Base-by-base conservation (phyloP, 2,329 filamentous ascomycete species). In the Mariannaea elegans region DNA sequence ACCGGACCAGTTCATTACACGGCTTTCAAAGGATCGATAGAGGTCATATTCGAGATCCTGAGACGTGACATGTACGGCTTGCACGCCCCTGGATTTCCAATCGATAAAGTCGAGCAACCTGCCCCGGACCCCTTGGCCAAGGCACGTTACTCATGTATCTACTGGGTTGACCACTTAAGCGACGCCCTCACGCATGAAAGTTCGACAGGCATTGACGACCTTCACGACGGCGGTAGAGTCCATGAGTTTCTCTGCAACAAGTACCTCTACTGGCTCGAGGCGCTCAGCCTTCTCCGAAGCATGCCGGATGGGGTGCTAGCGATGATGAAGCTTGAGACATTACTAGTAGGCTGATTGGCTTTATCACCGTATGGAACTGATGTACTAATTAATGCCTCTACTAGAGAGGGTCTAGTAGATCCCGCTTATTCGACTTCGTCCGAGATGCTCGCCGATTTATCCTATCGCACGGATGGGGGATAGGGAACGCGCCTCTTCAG, bases 251-350 rank as follows among this genome's bases (percentile, higher is more conserved):
- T 63, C 0, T 19, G 14, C 5, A 10, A 49, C 2, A 61, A 47
- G 8, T 63, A 23, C 8, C 70, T 82, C 2, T 72, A 81, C 51
- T 82, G 77, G 79, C 66, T 83, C 3, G 79, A 82, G 55, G 73
- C 76, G 24, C 69, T 81, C 1, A 76, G 76, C 36, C 70, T 79
- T 4, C 60, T 78, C 51, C n/a, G 57, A 65, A 31, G 58, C 73
- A 4, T 58, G n/a, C 18, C 19, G 0, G 4, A 19, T 0, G 60
- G 34, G 2, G 2, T n/a, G 3, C 34, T 13, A 2, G 56, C 47
- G 10, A 9, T 60, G 10, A 12, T 23, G 7, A 45, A 18, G 6
- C 56, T 56, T 9, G 23, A 36, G 10, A 16, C 12, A n/a, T 32
- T 52, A 14, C 2, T 47, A 9, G 34, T 52, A 21, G n/a, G 2